A percentile compares a stretch with the other conserved stretches of the same genome.
phyloP scores from a whole-genome alignment of 139 green algal genomes.

The Edaphochlamys debaryana region DNA sequence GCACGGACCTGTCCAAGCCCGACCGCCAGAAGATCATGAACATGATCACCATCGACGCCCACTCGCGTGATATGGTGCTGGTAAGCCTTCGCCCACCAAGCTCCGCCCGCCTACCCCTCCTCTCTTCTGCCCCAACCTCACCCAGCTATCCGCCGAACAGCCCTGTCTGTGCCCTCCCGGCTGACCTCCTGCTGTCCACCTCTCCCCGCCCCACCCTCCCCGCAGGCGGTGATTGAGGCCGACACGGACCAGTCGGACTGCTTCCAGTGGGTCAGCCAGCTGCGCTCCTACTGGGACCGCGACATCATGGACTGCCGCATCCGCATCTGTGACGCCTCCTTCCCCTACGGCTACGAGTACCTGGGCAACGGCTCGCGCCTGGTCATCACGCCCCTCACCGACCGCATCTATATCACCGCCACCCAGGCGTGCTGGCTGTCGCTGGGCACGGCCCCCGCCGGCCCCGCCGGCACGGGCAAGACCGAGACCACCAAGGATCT shows the following conservation, averaged over 20 bases:
- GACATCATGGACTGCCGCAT: conserved; percentile 74
- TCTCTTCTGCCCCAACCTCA: too few species aligned
- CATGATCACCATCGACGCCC: conserved; percentile 91
- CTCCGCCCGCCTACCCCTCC: too few species aligned
- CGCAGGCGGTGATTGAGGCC: conserved; percentile 57
- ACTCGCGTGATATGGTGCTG: conserved; percentile 81
- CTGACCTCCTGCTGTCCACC: too few species aligned
- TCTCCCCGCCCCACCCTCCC: too few species aligned
- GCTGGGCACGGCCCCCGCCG: conserved; percentile 82
- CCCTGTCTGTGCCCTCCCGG: too few species aligned
- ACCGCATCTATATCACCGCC: conserved; percentile 90
- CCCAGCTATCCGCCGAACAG: too few species aligned
- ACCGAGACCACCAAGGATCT: conserved; percentile 91
- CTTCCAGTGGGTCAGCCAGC: conserved; percentile 86
- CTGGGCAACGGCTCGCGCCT: conserved; percentile 83
- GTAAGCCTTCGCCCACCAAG: too few species aligned
- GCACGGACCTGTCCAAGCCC: conserved; percentile 70
- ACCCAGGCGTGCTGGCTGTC: conserved; percentile 87
- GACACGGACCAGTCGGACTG: conserved; percentile 63
- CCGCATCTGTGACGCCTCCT: conserved; percentile 82
- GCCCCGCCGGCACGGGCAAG: conserved; percentile 82
- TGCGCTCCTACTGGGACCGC: conserved; percentile 84
- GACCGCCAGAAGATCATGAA: conserved; percentile 83
- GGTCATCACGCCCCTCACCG: conserved; percentile 86
- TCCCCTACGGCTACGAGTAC: conserved; percentile 90